Base-by-base conservation (phyloP, 2,329 filamentous ascomycete species). In the Coniochaeta sp. region DNA sequence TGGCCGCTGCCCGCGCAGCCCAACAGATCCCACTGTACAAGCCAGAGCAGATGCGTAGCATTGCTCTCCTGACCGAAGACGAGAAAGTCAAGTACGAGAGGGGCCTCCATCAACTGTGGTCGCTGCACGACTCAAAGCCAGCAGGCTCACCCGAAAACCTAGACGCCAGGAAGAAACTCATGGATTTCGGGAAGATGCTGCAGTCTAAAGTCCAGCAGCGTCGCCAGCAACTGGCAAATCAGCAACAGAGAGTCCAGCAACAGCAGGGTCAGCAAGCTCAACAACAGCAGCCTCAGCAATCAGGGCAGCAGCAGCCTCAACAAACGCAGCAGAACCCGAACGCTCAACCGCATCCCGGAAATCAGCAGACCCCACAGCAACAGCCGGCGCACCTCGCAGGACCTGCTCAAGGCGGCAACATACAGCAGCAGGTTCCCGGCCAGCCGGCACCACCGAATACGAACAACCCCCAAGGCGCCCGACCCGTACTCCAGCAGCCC, bases 51-150 rank as follows among this genome's bases (percentile, higher is more conserved):
- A 85, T 86, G 69, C 76, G 78, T 36, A 74, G 63, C 6, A 74
- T 86, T 3, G 73, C 73, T 1, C 76, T 79, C 43, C 73, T 88
- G 2, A 79, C 73, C 28, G 74, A 80, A 1, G 77, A 81, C 1
- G 85, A 88, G 60, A 84, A 82, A 65, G 65, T 66, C 1, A 85
- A 85, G 65, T 88, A 87, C 64, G 83, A 87, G 65, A 71, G 75
- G 1, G 85, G 85, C 1, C 73, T 88, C 0, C 74, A 76, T 11
- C 67, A 73, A 1, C 72, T 88, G 0, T 88, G 83, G 79, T 76
- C 72, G 24, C 76, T 82, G 44, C 78, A 82, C 54, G 79, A 81
- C 61, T 78, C 75, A 22, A 72, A 75, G 0, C 70, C 78, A 0
- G 73, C 76, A 1, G 80, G 81, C 24, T 82, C 81, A 3, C 66